These are phyloP conservation scores for Neopestalotiopsis sp. DNA, from an alignment of 2,329 filamentous ascomycete species.

Conservation along the genomic window DNA sequence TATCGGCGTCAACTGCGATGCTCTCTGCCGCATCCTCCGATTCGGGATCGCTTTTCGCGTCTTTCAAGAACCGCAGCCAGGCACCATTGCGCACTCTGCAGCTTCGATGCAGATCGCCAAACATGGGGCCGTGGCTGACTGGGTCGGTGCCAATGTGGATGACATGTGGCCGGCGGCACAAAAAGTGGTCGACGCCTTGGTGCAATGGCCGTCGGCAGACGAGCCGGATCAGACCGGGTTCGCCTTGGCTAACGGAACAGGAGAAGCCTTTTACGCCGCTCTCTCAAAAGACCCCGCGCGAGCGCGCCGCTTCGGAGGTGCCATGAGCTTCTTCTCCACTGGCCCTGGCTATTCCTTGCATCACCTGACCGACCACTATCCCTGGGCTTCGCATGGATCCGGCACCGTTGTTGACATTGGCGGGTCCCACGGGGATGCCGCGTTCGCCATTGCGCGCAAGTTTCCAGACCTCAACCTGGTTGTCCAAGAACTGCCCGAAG, in stretches of 20 bases:
- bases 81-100: not conserved
- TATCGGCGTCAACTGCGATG: not conserved
- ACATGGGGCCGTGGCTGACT: constrained; percentile 16
- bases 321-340: not conserved
- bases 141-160: constrained; percentile 20
- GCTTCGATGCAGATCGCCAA: constrained; percentile 10
- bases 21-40: not conserved
- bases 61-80: not conserved
- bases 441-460: not conserved
- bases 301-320: not conserved
- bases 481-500: not conserved
- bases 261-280: not conserved
- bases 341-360: not conserved
- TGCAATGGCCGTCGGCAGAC: not conserved
- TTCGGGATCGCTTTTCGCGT: not conserved
- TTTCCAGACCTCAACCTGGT: not conserved
- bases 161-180: constrained; percentile 20
- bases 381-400: not conserved
- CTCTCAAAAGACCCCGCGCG: not conserved
- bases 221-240: not conserved
- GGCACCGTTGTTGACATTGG: not conserved
- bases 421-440: not conserved
- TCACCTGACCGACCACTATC: not conserved
- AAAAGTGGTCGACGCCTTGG: constrained; percentile 5
- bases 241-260: not conserved